A percentile compares a stretch with the other conserved stretches of the same genome.
Evolutionary conservation across 345 rosid species (phyloP).

Genomic region (Acer negundo): DNA sequence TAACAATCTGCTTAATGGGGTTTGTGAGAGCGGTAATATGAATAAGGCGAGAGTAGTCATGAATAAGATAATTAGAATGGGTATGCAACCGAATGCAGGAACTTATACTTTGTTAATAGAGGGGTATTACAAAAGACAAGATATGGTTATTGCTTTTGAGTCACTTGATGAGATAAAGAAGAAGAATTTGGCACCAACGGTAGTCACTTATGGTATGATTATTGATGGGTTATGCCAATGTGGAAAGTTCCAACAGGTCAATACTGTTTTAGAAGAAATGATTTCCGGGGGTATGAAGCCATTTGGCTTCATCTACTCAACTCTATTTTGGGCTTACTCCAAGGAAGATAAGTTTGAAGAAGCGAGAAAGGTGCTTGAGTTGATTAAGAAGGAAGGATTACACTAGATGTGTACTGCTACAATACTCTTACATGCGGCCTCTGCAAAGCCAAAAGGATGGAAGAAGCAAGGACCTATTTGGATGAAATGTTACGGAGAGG

Average conservation of each 20-base stretch:
- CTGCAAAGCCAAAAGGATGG: conserved; percentile 36
- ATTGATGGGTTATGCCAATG: conserved; percentile 27
- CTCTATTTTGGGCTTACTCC: conserved; percentile 26
- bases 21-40: conserved; percentile 34
- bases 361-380: conserved; percentile 24
- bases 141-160: conserved; percentile 17
- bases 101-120: conserved; percentile 36
- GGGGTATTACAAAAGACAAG: conserved; percentile 25
- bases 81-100: conserved; percentile 29
- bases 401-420: conserved; percentile 36
- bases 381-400: conserved; percentile 23
- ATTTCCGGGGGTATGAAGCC: conserved; percentile 31
- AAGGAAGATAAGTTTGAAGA: conserved; percentile 24
- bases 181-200: conserved; percentile 28
- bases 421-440: conserved; percentile 35
- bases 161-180: conserved; percentile 31
- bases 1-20: conserved; percentile 24
- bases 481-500: conserved; percentile 30
- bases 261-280: conserved; percentile 23
- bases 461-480: conserved; percentile 32
- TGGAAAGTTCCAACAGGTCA: conserved; percentile 21
- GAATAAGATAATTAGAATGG: conserved; percentile 30
- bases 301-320: conserved; percentile 27
- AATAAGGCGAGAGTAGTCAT: conserved; percentile 34
- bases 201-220: conserved; percentile 23